phyloP scores from a whole-genome alignment of 2,329 filamentous ascomycete genomes.

The Claviceps sp. region DNA sequence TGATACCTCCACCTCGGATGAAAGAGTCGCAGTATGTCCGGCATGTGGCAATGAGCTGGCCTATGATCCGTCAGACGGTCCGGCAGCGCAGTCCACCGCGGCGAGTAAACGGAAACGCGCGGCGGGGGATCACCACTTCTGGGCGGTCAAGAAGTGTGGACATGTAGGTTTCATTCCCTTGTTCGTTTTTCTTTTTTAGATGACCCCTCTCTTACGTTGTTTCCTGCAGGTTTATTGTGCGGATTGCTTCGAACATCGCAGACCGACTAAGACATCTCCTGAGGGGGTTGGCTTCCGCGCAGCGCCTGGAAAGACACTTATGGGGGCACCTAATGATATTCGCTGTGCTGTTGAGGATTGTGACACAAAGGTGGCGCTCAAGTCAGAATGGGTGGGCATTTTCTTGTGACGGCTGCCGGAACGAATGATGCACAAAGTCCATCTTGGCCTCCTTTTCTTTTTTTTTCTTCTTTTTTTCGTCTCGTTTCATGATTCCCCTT shows the following conservation, averaged over 20 bases:
- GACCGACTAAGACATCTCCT: constrained; percentile 21
- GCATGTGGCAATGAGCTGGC: constrained; percentile 78
- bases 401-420: constrained; percentile 28
- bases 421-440: background rate
- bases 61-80: constrained; percentile 42
- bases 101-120: constrained; percentile 30
- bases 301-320: constrained; percentile 15
- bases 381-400: constrained; percentile 48
- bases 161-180: constrained; percentile 47
- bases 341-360: constrained; percentile 46
- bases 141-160: constrained; percentile 81
- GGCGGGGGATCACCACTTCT: constrained; percentile 68
- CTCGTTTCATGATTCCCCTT: background rate
- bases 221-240: constrained; percentile 45
- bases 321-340: constrained; percentile 18
- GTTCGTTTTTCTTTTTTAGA: background rate
- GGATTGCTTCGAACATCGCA: constrained; percentile 45
- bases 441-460: background rate
- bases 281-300: constrained; percentile 26
- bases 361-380: constrained; percentile 36
- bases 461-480: background rate
- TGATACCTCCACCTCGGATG: constrained; percentile 46
- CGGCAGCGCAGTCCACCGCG: constrained; percentile 7
- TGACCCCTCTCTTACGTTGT: background rate
- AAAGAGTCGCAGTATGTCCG: constrained; percentile 67